phyloP scores from a whole-genome alignment of 176 grass and related monocot genomes.

The Triticum monococcum region DNA sequence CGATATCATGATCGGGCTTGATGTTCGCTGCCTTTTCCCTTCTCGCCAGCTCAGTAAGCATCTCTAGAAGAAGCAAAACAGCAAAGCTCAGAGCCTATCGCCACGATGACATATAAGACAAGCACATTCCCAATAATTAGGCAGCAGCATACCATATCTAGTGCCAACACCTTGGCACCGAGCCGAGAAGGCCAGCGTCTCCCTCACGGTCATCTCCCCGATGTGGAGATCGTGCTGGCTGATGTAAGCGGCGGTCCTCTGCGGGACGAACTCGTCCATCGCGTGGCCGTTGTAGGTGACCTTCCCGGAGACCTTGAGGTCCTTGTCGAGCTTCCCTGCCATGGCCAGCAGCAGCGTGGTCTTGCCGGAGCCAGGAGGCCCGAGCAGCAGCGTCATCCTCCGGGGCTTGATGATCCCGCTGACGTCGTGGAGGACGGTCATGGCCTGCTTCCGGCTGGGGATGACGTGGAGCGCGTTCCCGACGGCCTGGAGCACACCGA shows the following conservation, averaged over 20 bases:
- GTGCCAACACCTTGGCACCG: constrained; percentile 82
- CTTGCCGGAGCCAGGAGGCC: constrained; percentile 79
- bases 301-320: constrained; percentile 60
- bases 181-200: constrained; percentile 79
- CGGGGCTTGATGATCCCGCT: constrained; percentile 64
- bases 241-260: constrained; percentile 85
- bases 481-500: constrained; percentile 29
- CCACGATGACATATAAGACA: neutral
- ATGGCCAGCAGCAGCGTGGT: constrained; percentile 74
- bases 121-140: neutral
- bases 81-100: constrained; percentile 12
- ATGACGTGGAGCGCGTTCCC: constrained; percentile 58
- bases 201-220: constrained; percentile 91
- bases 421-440: constrained; percentile 64
- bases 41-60: constrained; percentile 76
- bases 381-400: constrained; percentile 80
- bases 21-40: constrained; percentile 86
- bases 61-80: constrained; percentile 49
- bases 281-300: constrained; percentile 85
- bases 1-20: constrained; percentile 87
- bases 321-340: constrained; percentile 79
- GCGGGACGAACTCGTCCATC: constrained; percentile 82
- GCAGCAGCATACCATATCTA: constrained; percentile 55
- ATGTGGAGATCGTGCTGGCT: constrained; percentile 92
- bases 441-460: constrained; percentile 51